Evolutionary conservation across 2,329 filamentous ascomycete genomes (phyloP).

Genomic region (Ascochyta rabiei): DNA sequence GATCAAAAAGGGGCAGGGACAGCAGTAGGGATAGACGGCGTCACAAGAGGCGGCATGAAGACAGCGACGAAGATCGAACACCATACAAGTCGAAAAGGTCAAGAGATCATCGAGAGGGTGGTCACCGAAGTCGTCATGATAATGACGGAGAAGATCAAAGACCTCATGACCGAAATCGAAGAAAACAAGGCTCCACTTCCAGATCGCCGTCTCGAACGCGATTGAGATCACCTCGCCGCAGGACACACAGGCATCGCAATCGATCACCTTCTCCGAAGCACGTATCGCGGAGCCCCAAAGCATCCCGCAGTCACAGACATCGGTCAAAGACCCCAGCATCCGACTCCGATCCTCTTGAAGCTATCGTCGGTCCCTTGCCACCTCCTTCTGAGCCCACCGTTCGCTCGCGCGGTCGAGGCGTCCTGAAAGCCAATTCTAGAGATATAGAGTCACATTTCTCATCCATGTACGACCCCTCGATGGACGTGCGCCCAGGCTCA

Average conservation of each 20-base stretch:
- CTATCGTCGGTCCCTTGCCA: constrained; percentile 74
- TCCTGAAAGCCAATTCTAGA: constrained; percentile 44
- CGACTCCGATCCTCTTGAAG: constrained; percentile 74
- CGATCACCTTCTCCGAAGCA: constrained; percentile 21
- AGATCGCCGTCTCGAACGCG: constrained; percentile 26
- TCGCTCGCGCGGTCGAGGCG: constrained; percentile 46
- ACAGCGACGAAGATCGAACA: constrained; percentile 20
- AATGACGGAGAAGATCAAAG: constrained; percentile 17
- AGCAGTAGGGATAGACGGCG: constrained; percentile 21
- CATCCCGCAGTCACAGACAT: constrained; percentile 7
- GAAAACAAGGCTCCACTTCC: constrained; percentile 25
- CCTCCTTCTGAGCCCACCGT: constrained; percentile 56
- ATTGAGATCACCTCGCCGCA: constrained; percentile 25
- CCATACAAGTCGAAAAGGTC: constrained; percentile 23
- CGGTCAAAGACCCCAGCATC: constrained; percentile 29
- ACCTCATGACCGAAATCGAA: constrained; percentile 18
- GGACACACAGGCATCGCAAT: constrained; percentile 18
- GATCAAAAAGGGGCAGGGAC: constrained; percentile 16
- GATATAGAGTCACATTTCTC: constrained; percentile 84
- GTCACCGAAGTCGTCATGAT: constrained; percentile 9
- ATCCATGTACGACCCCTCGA: constrained; percentile 63
- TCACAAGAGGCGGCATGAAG: constrained; percentile 22
- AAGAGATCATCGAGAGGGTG: constrained; percentile 21
- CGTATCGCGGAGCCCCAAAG: neutral
- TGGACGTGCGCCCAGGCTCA: constrained; percentile 60